Evolutionary conservation across 371 early-diverging fungal genomes (phyloP), one percentile per base, ranked within the genome.

Genomic region (Mucor velutinosus): DNA sequence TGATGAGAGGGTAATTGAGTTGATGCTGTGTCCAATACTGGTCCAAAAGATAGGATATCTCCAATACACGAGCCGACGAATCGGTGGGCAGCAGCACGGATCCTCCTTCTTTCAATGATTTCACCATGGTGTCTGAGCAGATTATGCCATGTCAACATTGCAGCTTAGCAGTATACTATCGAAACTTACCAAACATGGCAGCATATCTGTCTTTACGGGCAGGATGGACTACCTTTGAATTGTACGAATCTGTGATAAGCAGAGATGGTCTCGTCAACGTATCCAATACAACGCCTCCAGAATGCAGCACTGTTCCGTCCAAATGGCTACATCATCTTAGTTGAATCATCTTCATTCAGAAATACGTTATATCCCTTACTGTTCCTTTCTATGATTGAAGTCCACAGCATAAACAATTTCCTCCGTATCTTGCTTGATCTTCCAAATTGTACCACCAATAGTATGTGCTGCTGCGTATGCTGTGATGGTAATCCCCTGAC

Each of bases 401-500:
- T 98, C 96, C 29, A 97, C 96, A 1, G 97, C 97, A 73, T 99
- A 95, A 3, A 99, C 84, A 67, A 99, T 94, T 23, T 93, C 92
- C 63, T 99, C 97, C 7, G 93, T 90, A 60, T 94, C 97, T 72
- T 94, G 96, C 65, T 90, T 90, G 60, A 99, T 96, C 71, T 94
- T 95, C 98, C 98, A 99, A 30, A 99, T 84, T 0, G 98, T 93
- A 45, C 99, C 99, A 72, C 99, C 99, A 58, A 99, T 83, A 0
- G 98, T 92, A 75, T 99, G 96, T 7, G 99, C 99, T 17, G 98
- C 98, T 39, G 93, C 85, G 76, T 93, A 94, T 3, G 99, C 96
- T 11, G 95, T 94, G 51, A 99, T 89, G 0, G 90, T 89, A 14
- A 99, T 94, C 8, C 94, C 95, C 61, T 90, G 83, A 78, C 90